Evolutionary conservation across 768 basidiomycete species (phyloP).

Genomic region (Mycena galopus): DNA sequence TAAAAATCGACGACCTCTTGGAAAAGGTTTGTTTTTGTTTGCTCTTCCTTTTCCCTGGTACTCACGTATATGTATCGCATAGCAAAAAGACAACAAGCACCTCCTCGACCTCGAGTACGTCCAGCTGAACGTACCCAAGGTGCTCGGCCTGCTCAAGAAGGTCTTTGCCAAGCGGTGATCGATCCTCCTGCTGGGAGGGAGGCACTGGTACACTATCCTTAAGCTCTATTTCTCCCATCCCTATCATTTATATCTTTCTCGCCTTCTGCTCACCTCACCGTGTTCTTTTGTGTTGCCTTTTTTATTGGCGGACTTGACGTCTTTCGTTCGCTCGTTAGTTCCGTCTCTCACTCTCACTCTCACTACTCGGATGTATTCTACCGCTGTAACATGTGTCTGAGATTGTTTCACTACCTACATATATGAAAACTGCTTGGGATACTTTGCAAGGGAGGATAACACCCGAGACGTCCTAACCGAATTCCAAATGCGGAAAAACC

Average conservation of each 20-base stretch:
- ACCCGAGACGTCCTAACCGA: no score
- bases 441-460: not conserved
- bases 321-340: constrained; percentile 19
- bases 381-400: constrained; percentile 39
- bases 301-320: constrained; percentile 32
- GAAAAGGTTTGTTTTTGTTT: constrained; percentile 82
- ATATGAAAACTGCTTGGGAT: not conserved
- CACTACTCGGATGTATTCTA: constrained; percentile 36
- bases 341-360: constrained; percentile 1
- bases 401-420: constrained; percentile 4
- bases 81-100: constrained; percentile 99
- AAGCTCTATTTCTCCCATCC: constrained; percentile 42
- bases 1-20: constrained; percentile 97
- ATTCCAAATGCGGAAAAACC: not conserved
- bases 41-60: not conserved
- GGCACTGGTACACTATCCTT: constrained; percentile 46
- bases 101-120: constrained; percentile 97
- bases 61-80: constrained; percentile 27
- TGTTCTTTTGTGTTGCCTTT: constrained; percentile 21
- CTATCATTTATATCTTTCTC: not conserved
- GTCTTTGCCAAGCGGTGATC: constrained; percentile 89
- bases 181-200: constrained; percentile 16
- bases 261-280: no score
- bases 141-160: constrained; percentile 92
- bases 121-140: constrained; percentile 96